Evolutionary conservation across 139 green algal genomes (phyloP).

Genomic region (Coelastrella sp.): DNA sequence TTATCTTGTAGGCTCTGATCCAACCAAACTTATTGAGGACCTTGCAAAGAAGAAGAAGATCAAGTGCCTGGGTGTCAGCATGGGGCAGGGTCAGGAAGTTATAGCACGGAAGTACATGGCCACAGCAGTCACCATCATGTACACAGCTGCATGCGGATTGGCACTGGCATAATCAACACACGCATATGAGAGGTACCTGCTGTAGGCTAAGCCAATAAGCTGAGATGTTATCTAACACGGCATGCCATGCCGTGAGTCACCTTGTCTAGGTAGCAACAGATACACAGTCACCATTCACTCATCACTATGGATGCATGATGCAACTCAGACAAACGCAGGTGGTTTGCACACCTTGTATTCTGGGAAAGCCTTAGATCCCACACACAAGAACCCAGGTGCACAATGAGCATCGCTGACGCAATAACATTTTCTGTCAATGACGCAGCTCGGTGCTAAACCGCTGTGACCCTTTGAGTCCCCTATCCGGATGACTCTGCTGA

Average conservation of each 20-base stretch:
- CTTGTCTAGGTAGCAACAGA: too few species aligned
- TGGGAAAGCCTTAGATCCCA: slow-evolving; percentile 22
- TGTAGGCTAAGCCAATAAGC: too few species aligned
- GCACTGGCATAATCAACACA: too few species aligned
- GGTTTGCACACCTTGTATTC: slow-evolving; percentile 41
- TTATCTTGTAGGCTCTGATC: slow-evolving; percentile 74
- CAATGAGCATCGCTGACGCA: slow-evolving; percentile 32
- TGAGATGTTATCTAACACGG: too few species aligned
- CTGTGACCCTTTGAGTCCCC: too few species aligned
- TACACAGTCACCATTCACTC: too few species aligned
- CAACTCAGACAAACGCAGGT: neutral
- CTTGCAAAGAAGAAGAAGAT: slow-evolving; percentile 95
- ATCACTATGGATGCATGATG: too few species aligned
- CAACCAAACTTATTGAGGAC: slow-evolving; percentile 94
- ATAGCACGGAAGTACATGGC: slow-evolving; percentile 93
- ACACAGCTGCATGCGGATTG: too few species aligned
- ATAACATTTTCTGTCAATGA: neutral
- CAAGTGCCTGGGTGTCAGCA: slow-evolving; percentile 90
- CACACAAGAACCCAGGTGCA: neutral
- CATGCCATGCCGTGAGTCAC: too few species aligned
- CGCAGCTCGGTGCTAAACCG: neutral
- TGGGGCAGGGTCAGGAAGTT: slow-evolving; percentile 88
- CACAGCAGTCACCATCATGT: too few species aligned
- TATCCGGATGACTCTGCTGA: neutral
- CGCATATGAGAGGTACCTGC: too few species aligned